Conservation (phyloP, 2,329 filamentous ascomycete species). For the Fusarium marasasianum region DNA sequence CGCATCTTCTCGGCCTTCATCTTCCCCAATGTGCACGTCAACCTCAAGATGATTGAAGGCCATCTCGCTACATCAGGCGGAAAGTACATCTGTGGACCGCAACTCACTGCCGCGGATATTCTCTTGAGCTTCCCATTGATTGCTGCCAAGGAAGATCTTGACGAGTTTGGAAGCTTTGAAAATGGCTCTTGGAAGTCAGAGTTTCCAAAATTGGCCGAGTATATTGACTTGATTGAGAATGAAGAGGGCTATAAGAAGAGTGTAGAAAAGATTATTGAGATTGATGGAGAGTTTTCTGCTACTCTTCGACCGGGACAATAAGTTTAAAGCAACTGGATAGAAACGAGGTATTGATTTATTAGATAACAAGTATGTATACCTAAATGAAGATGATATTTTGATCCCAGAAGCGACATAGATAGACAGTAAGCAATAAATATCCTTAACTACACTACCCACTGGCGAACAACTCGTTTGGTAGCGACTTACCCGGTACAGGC, state of each 20-base stretch:
- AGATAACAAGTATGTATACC: neutral
- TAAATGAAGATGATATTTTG: neutral
- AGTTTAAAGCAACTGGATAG: neutral
- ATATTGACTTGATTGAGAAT: constrained; percentile 55
- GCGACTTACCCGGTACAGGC: neutral
- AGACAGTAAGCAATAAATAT: neutral
- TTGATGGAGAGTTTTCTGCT: constrained; percentile 54
- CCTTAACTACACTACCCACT: too few species aligned
- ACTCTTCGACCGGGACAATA: neutral
- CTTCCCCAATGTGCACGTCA: constrained; percentile 58
- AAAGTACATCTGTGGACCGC: constrained; percentile 59
- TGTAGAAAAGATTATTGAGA: constrained; percentile 58
- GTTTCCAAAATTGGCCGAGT: constrained; percentile 58
- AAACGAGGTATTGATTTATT: neutral
- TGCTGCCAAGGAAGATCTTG: constrained; percentile 52
- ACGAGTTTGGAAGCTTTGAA: constrained; percentile 54
- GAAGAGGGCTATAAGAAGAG: constrained; percentile 60
- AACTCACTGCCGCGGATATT: constrained; percentile 63
- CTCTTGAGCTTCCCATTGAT: constrained; percentile 64
- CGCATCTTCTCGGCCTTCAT: constrained; percentile 53
- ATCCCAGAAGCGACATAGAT: too few species aligned
- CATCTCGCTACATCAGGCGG: constrained; percentile 58
- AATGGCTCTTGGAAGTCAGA: constrained; percentile 50
- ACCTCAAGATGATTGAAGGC: constrained; percentile 61
- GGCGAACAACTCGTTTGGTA: too few species aligned